Percentiles rank a stretch among this genome's conserved stretches.
These are phyloP conservation scores for Stachybotrys elegans DNA, from an alignment of 2,329 filamentous ascomycete species.

Conservation along the genomic window DNA sequence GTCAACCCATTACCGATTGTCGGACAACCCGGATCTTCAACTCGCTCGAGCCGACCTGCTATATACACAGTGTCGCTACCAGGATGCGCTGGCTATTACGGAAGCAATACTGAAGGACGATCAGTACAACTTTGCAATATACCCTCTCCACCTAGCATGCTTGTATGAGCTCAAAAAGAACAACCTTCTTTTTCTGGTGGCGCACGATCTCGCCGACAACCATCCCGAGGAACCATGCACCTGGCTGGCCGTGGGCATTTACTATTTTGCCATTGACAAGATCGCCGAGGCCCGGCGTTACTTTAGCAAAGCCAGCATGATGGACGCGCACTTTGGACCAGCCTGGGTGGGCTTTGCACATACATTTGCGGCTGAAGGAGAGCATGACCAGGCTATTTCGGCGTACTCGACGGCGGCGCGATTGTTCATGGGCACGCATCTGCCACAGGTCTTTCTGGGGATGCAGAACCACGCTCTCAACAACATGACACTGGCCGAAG, in stretches of 20 bases:
- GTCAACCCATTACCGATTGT: constrained; percentile 87
- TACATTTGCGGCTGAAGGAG: constrained; percentile 94
- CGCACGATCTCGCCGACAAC: constrained; percentile 87
- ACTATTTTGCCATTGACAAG: constrained; percentile 85
- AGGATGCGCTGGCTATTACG: constrained; percentile 79
- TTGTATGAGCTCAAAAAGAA: constrained; percentile 82
- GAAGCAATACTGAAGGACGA: constrained; percentile 76
- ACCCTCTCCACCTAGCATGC: constrained; percentile 88
- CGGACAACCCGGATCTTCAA: constrained; percentile 81
- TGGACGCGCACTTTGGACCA: constrained; percentile 95
- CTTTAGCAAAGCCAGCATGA: constrained; percentile 95
- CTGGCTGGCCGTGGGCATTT: constrained; percentile 91
- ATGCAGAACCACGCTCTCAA: constrained; percentile 98
- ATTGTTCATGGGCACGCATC: constrained; percentile 92
- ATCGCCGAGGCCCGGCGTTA: constrained; percentile 91
- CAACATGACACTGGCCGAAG: constrained; percentile 88
- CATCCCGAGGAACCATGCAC: constrained; percentile 88
- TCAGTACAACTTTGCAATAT: constrained; percentile 82
- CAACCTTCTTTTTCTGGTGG: constrained; percentile 84
- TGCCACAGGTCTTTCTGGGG: constrained; percentile 91
- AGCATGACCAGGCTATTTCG: constrained; percentile 96
- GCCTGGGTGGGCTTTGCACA: constrained; percentile 99
- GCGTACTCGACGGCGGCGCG: constrained; percentile 94
- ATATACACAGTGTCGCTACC: constrained; percentile 92
- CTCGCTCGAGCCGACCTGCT: constrained; percentile 85